Evolutionary conservation across 2,329 filamentous ascomycete species (phyloP), one percentile per base, ranked within the genome.

Genomic region (Penicillium sp.): DNA sequence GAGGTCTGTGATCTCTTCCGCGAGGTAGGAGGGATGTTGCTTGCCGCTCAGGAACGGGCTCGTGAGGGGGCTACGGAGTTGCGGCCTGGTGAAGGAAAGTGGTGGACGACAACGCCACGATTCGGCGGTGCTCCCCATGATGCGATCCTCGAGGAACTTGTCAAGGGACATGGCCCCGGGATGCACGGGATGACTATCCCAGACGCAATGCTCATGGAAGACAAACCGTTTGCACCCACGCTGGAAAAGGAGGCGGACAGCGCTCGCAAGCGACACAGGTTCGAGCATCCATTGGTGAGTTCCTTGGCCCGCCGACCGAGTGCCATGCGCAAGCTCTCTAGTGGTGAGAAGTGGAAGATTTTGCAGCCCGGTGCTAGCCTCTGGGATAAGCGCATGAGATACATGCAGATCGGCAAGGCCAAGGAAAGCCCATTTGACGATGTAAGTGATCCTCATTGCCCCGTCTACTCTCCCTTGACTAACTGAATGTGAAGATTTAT

Each of bases 11-110:
- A 83, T 53, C 49, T 76, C 7, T 68, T 80, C 45, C 71, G 78
- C 38, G 80, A 83, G 51, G 60, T 80, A 3, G 78, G 76, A 4
- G 74, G 71, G 2, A 64, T 81, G 59, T 62, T 83, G 10, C 65
- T 79, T 14, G 57, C 80, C 2, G 80, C 79, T 1, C 78, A 83
- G 57, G 78, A 83, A 57, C 71, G 80, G 25, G 69, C 70, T n/a
- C 69, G 79, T 36, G 71, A 82, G 52, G 78, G 77, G 1, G 67
- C 63, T 37, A 54, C 54, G 2, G 76, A 80, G 50, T 56, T 61
- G 33, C 70, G 62, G 36, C 70, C 75, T 3, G 76, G 77, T 1
- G 72, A 78, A 48, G 76, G 75, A 3, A 72, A 78, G 53, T 83
- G 80, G 79, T 83, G 77, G 77, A 76, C 77, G 2, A 71, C 64